These are phyloP conservation scores for Ceratobasidium sp. DNA, from an alignment of 1,284 basidiomycete genomes.

Conservation along the genomic window DNA sequence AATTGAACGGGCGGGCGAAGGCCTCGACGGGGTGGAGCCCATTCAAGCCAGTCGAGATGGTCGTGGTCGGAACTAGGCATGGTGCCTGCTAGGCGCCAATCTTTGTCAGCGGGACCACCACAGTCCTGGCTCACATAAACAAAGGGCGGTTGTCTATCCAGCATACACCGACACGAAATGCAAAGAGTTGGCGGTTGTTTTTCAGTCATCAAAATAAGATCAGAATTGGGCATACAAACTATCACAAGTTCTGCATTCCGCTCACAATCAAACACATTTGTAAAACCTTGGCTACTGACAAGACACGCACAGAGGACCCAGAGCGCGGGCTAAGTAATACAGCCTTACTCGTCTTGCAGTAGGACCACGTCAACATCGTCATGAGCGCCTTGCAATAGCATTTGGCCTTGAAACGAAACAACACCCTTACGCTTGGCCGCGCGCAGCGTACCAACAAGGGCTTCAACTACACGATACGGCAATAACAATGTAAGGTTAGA, in stretches of 20 bases:
- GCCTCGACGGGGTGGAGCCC: neutral
- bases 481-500: neutral
- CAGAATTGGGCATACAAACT: neutral
- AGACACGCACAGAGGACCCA: too few relatives aligned
- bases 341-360: conserved; percentile 21
- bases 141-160: too few relatives aligned
- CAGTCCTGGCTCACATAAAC: neutral
- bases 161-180: neutral
- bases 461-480: conserved; percentile 39
- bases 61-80: neutral
- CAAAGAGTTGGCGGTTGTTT: neutral
- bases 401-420: conserved; percentile 41
- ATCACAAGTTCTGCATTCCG: neutral
- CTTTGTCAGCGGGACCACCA: neutral
- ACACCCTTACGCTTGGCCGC: conserved; percentile 45
- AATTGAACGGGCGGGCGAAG: neutral
- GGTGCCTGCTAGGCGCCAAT: neutral
- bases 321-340: too few relatives aligned
- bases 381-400: conserved; percentile 46
- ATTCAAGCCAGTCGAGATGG: conserved; percentile 6
- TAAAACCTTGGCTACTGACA: too few relatives aligned
- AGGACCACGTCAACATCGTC: conserved; percentile 43
- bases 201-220: neutral
- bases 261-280: too few relatives aligned
- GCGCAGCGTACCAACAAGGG: conserved; percentile 43